A percentile compares a stretch with the other conserved stretches of the same genome.
These are phyloP conservation scores for Cystobasidium tubakii DNA, from an alignment of 768 basidiomycete genomes.

Conservation along the genomic window DNA sequence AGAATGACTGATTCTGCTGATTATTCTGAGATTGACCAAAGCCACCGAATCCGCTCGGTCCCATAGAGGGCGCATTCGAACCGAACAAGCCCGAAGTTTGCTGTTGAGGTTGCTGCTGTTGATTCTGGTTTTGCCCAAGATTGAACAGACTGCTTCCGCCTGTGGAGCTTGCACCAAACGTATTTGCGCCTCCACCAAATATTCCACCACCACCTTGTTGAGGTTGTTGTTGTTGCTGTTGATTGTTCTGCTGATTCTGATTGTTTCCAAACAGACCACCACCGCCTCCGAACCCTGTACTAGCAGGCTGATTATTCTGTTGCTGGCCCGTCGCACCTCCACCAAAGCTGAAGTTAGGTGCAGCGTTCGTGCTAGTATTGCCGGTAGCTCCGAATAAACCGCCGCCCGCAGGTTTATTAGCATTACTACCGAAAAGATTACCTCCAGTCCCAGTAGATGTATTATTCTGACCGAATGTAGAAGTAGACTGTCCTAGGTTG, in stretches of 20 bases:
- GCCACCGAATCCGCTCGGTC: not conserved
- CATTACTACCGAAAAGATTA: not conserved
- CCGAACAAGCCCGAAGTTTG: not conserved
- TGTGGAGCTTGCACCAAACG: not conserved
- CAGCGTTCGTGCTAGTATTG: not conserved
- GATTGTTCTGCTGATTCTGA: slow-evolving; percentile 26
- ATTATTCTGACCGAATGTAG: not conserved
- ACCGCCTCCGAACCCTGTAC: slow-evolving; percentile 5
- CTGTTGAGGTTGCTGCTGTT: slow-evolving; percentile 41
- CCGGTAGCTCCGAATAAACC: not conserved
- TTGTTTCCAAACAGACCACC: slow-evolving; percentile 47
- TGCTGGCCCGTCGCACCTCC: slow-evolving; percentile 17
- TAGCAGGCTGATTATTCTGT: not conserved
- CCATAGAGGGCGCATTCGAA: not conserved
- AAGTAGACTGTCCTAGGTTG: not conserved
- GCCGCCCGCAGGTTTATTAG: not conserved
- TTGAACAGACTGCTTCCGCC: slow-evolving; percentile 40
- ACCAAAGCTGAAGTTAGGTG: slow-evolving; percentile 22
- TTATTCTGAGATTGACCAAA: slow-evolving; percentile 24
- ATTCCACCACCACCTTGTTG: slow-evolving; percentile 32
- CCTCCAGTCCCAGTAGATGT: slow-evolving; percentile 7
- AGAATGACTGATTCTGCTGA: slow-evolving; percentile 14
- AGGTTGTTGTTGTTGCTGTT: slow-evolving; percentile 40
- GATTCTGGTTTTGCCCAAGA: slow-evolving; percentile 39
- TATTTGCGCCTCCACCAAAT: not conserved